These are phyloP conservation scores for Fragosphaeria purpurea DNA, from an alignment of 2,329 filamentous ascomycete genomes.

Conservation along the genomic window DNA sequence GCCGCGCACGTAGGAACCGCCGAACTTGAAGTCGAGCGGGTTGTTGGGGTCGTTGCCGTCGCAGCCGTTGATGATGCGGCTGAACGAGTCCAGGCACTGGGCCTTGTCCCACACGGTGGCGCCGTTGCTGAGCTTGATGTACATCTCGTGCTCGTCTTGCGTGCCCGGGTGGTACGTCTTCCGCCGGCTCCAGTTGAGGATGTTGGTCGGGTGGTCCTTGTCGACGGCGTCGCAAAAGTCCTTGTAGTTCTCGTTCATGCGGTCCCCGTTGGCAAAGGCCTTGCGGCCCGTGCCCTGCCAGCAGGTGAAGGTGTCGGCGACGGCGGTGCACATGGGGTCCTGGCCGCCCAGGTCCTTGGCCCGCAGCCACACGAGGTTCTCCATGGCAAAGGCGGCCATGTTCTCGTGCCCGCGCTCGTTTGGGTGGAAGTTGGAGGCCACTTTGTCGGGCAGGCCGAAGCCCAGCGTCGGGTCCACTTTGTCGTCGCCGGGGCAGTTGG, in stretches of 20 bases:
- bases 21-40: constrained; percentile 19
- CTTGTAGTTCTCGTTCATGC: constrained; percentile 7
- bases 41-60: constrained; percentile 15
- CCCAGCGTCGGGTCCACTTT: constrained; percentile 7
- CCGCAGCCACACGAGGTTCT: constrained; percentile 14
- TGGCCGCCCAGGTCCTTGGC: constrained; percentile 14
- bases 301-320: constrained; percentile 18
- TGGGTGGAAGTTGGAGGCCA: constrained; percentile 24
- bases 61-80: constrained; percentile 17
- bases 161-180: constrained; percentile 11
- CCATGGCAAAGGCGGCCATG: constrained; percentile 20
- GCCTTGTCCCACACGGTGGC: constrained; percentile 9
- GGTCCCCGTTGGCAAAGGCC: constrained; percentile 12
- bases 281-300: constrained; percentile 16
- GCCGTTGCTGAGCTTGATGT: constrained; percentile 10
- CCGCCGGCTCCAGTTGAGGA: neutral
- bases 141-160: constrained; percentile 18
- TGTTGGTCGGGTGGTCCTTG: neutral
- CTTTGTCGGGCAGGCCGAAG: constrained; percentile 21
- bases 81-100: constrained; percentile 13
- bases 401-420: constrained; percentile 19
- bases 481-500: constrained; percentile 18
- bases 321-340: constrained; percentile 6
- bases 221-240: neutral
- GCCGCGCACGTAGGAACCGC: constrained; percentile 4